phyloP scores from a whole-genome alignment of 2,329 filamentous ascomycete species.

The Aspergillus carbonarius region DNA sequence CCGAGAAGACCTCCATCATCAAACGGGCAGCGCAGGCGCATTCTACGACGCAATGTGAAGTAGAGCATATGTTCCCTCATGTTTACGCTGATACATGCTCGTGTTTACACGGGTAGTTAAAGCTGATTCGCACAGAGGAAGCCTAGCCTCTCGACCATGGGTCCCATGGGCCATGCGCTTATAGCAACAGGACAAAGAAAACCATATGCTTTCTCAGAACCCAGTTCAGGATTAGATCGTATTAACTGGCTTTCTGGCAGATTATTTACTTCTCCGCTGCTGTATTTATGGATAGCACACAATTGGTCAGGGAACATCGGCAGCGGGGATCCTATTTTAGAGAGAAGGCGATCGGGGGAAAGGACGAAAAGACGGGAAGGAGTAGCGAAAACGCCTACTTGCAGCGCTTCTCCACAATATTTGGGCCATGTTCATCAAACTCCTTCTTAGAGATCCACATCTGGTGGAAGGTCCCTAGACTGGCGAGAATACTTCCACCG shows the following conservation, averaged over 20 bases:
- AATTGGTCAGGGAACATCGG: background rate
- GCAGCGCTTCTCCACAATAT: constrained; percentile 93
- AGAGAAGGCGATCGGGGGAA: background rate
- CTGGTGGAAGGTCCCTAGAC: constrained; percentile 96
- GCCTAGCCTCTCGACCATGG: background rate
- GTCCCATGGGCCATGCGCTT: background rate
- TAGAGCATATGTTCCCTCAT: background rate
- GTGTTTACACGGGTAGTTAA: background rate
- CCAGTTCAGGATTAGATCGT: background rate
- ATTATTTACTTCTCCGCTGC: background rate
- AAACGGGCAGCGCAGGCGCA: background rate
- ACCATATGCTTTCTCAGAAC: background rate
- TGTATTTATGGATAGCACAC: background rate
- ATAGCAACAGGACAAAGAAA: background rate
- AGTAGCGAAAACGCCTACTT: constrained; percentile 56
- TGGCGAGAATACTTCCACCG: constrained; percentile 91
- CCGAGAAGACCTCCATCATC: background rate
- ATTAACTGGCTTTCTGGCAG: background rate
- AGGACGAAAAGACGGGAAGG: background rate
- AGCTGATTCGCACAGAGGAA: background rate
- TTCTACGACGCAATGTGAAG: background rate
- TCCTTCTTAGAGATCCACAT: constrained; percentile 99
- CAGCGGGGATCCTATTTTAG: background rate
- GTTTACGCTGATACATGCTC: background rate
- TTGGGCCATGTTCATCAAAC: constrained; percentile 89